Conservation (phyloP, 2,329 filamentous ascomycete species). For the Neonectria coccinea region DNA sequence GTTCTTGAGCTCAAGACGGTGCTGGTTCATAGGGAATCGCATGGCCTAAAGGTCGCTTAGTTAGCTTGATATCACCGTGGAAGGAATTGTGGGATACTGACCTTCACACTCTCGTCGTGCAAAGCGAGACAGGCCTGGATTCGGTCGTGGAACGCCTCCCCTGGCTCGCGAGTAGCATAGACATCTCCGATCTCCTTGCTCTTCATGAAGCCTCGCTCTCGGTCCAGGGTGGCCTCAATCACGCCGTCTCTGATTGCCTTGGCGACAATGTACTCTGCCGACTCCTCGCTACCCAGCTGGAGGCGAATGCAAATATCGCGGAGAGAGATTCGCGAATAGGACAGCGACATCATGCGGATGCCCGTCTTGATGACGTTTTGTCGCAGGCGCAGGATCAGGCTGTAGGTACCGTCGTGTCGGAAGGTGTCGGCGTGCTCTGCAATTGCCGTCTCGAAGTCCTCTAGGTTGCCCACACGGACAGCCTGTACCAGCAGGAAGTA, state of each 20-base stretch:
- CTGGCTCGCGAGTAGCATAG: conserved; percentile 94
- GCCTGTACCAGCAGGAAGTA: conserved; percentile 96
- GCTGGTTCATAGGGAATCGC: conserved; percentile 99
- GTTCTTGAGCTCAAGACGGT: conserved; percentile 95
- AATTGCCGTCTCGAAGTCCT: conserved; percentile 91
- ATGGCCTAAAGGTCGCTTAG: conserved; percentile 73
- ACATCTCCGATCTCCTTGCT: conserved; percentile 97
- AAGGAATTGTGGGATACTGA: conserved; percentile 49
- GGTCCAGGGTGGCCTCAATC: conserved; percentile 93
- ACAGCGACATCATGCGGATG: conserved; percentile 98
- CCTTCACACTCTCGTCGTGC: conserved; percentile 98
- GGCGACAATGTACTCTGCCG: conserved; percentile 97
- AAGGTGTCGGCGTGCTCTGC: conserved; percentile 85
- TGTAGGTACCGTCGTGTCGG: conserved; percentile 94
- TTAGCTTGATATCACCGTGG: conserved; percentile 34
- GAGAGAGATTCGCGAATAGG: conserved; percentile 96
- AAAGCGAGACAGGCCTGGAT: conserved; percentile 91
- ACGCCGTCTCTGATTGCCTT: conserved; percentile 98
- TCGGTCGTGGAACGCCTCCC: conserved; percentile 97
- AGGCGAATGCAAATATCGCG: conserved; percentile 97
- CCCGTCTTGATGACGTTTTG: conserved; percentile 99
- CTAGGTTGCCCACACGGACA: conserved; percentile 94
- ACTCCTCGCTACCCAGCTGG: conserved; percentile 94
- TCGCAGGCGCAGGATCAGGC: conserved; percentile 90
- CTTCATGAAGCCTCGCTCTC: conserved; percentile 97